Evolutionary conservation across 1,284 basidiomycete species (phyloP).

Genomic region (Hortiboletus rubellus): DNA sequence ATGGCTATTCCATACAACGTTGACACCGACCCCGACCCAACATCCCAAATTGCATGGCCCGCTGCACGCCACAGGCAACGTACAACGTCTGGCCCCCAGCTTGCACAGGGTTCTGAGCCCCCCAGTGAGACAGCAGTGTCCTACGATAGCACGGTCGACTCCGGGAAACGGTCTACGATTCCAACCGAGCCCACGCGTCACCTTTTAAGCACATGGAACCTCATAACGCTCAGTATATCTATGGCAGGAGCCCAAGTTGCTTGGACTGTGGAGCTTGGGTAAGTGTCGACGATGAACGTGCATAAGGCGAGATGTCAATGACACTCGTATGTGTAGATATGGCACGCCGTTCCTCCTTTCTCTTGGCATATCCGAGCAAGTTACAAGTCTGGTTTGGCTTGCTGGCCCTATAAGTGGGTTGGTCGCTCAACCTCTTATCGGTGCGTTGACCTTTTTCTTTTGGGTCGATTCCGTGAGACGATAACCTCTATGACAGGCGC

Average conservation of each 20-base stretch:
- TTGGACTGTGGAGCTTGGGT: constrained; percentile 92
- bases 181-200: constrained; percentile 27
- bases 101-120: constrained; percentile 20
- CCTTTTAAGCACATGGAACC: constrained; percentile 66
- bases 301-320: constrained; percentile 6
- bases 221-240: constrained; percentile 76
- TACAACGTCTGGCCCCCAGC: constrained; percentile 24
- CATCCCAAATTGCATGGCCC: constrained; percentile 76
- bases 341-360: constrained; percentile 91
- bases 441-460: constrained; percentile 40
- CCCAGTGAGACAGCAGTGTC: constrained; percentile 22
- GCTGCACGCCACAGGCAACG: constrained; percentile 44
- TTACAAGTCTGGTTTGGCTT: constrained; percentile 95
- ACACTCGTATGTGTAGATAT: constrained; percentile 55
- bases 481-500: constrained; percentile 58
- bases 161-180: constrained; percentile 23
- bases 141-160: constrained; percentile 22
- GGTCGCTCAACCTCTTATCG: constrained; percentile 93
- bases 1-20: constrained; percentile 57
- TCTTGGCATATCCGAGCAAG: constrained; percentile 87
- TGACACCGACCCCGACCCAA: constrained; percentile 67
- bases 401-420: constrained; percentile 94
- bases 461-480: constrained; percentile 19
- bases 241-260: constrained; percentile 92
- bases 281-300: constrained; percentile 30